Percentiles rank a stretch among this genome's conserved stretches.
Evolutionary conservation across 2,329 filamentous ascomycete genomes (phyloP).

Genomic region (Paecilomyces sp.): DNA sequence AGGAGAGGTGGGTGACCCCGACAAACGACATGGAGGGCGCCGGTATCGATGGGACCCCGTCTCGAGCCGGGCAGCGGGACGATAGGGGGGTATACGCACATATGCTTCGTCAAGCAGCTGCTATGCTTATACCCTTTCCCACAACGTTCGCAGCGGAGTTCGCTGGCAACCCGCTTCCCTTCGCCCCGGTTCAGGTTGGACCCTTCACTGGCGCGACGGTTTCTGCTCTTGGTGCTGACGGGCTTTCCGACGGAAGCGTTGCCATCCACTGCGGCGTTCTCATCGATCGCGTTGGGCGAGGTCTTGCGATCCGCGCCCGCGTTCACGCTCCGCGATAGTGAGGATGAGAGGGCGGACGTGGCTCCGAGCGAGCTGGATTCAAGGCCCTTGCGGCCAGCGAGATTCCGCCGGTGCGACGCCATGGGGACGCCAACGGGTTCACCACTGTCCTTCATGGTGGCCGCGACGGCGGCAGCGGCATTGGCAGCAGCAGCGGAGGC

Average conservation of each 20-base stretch:
- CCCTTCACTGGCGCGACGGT: constrained; percentile 72
- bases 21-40: constrained; percentile 30
- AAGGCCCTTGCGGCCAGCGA: constrained; percentile 43
- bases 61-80: constrained; percentile 34
- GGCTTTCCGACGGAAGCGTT: constrained; percentile 42
- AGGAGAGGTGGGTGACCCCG: constrained; percentile 25
- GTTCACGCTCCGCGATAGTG: constrained; percentile 34
- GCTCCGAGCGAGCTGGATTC: constrained; percentile 55
- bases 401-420: constrained; percentile 49
- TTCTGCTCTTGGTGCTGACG: constrained; percentile 46
- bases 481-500: constrained; percentile 66
- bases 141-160: constrained; percentile 94
- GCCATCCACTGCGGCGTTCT: constrained; percentile 35
- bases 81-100: constrained; percentile 72
- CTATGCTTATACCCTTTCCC: constrained; percentile 99
- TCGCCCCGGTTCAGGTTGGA: constrained; percentile 75
- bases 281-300: constrained; percentile 26
- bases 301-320: constrained; percentile 32
- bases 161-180: constrained; percentile 68
- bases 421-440: constrained; percentile 55
- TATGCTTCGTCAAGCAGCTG: constrained; percentile 99
- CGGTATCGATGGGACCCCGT: constrained; percentile 27
- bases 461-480: constrained; percentile 60
- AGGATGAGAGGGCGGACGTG: constrained; percentile 34
- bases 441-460: constrained; percentile 59